These are phyloP conservation scores for Colletotrichum limetticola DNA, from an alignment of 2,329 filamentous ascomycete genomes.

Conservation along the genomic window DNA sequence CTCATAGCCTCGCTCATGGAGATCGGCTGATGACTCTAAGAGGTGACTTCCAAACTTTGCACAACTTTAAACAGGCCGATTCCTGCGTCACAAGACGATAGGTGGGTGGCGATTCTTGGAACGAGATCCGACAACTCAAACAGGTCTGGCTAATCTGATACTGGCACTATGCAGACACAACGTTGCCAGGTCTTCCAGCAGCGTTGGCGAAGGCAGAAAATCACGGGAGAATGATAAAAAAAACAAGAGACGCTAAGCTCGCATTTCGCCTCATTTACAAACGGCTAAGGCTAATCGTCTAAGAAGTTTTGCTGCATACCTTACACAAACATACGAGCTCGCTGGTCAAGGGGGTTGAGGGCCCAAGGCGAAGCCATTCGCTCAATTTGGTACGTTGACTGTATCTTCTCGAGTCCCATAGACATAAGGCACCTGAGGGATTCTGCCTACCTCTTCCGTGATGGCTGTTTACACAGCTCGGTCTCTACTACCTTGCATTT, in stretches of 20 bases:
- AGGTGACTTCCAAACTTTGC: background rate
- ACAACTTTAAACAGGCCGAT: background rate
- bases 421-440: background rate
- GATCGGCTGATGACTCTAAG: constrained; percentile 41
- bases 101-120: background rate
- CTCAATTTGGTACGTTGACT: constrained; percentile 18
- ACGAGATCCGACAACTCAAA: background rate
- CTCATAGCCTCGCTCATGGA: constrained; percentile 61
- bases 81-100: background rate
- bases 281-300: constrained; percentile 44
- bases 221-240: background rate
- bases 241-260: constrained; percentile 46
- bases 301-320: constrained; percentile 37
- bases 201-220: background rate
- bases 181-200: background rate
- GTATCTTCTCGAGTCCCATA: constrained; percentile 7
- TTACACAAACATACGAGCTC: background rate
- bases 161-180: background rate
- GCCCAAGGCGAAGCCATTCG: background rate
- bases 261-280: constrained; percentile 38
- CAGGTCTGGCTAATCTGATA: background rate
- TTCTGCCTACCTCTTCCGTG: background rate
- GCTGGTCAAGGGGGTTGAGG: background rate
- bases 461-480: background rate
- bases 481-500: background rate